phyloP scores from a whole-genome alignment of 192 early-diverging fungal genomes.

The Lunasporangiospora selenospora region DNA sequence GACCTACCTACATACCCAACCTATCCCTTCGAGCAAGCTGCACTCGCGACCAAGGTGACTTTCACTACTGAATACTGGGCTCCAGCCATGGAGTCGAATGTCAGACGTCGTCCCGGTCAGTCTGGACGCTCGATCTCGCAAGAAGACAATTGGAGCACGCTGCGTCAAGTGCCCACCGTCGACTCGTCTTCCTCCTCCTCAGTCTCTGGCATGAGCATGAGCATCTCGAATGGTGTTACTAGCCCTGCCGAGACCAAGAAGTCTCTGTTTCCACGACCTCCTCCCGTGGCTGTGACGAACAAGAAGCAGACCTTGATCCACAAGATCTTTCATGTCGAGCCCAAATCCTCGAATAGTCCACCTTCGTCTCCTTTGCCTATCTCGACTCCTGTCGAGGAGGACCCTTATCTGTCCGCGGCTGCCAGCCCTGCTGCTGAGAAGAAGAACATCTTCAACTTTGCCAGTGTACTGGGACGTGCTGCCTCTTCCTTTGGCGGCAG shows the following conservation, averaged over 20 bases:
- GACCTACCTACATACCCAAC: background rate
- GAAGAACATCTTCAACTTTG: slow-evolving; percentile 42
- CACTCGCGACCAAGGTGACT: slow-evolving; percentile 43
- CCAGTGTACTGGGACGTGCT: slow-evolving; percentile 30
- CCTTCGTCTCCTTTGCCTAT: slow-evolving; percentile 17
- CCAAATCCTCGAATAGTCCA: slow-evolving; percentile 12
- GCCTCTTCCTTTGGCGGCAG: slow-evolving; percentile 23
- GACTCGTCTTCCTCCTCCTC: slow-evolving; percentile 14
- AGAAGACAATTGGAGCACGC: slow-evolving; percentile 27
- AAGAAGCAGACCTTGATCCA: slow-evolving; percentile 42
- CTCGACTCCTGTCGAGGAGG: slow-evolving; percentile 5
- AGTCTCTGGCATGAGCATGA: background rate
- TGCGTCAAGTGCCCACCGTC: slow-evolving; percentile 17
- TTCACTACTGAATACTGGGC: slow-evolving; percentile 59
- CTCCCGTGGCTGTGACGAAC: slow-evolving; percentile 23
- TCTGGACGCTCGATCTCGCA: slow-evolving; percentile 7
- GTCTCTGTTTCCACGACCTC: slow-evolving; percentile 4
- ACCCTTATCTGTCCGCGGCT: slow-evolving; percentile 22
- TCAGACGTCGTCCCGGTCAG: slow-evolving; percentile 42
- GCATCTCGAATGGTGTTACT: background rate
- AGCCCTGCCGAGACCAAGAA: slow-evolving; percentile 9
- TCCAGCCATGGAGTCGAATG: slow-evolving; percentile 51
- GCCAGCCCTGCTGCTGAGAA: slow-evolving; percentile 28
- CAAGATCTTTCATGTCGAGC: slow-evolving; percentile 41
- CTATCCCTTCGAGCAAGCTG: background rate